phyloP scores from a whole-genome alignment of 1,284 basidiomycete genomes.

The Ganoderma resinaceum region DNA sequence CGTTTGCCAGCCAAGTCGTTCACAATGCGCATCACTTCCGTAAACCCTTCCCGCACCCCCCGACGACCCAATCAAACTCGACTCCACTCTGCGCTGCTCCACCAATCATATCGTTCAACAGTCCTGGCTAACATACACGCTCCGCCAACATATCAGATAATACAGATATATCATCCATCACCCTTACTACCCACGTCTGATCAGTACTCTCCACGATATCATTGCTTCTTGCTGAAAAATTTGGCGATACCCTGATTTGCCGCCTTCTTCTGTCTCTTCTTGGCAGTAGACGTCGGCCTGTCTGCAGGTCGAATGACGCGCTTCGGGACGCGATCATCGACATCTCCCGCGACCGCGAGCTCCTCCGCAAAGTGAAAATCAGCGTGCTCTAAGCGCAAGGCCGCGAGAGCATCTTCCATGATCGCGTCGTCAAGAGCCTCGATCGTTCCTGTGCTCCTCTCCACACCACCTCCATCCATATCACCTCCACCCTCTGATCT shows the following conservation, averaged over 20 bases:
- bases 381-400: conserved; percentile 74
- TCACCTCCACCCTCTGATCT: conserved; percentile 34
- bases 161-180: no score
- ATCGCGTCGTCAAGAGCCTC: conserved; percentile 34
- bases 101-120: background rate
- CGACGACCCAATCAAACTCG: conserved; percentile 6
- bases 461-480: conserved; percentile 28
- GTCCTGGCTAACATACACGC: background rate
- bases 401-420: conserved; percentile 49
- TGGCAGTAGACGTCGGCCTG: conserved; percentile 34
- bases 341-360: conserved; percentile 48
- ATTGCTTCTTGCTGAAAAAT: conserved; percentile 64
- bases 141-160: background rate
- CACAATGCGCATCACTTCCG: background rate
- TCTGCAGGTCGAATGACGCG: conserved; percentile 29
- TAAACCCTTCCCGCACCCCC: background rate
- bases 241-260: conserved; percentile 70
- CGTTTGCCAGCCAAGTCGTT: conserved; percentile 11
- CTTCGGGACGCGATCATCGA: conserved; percentile 21
- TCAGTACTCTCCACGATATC: conserved; percentile 8
- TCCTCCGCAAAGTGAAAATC: conserved; percentile 90
- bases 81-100: background rate
- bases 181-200: conserved; percentile 10
- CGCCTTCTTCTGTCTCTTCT: conserved; percentile 47
- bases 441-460: background rate